Base-by-base conservation (phyloP, 2,329 filamentous ascomycete species). In the Rasamsonia emersonii region DNA sequence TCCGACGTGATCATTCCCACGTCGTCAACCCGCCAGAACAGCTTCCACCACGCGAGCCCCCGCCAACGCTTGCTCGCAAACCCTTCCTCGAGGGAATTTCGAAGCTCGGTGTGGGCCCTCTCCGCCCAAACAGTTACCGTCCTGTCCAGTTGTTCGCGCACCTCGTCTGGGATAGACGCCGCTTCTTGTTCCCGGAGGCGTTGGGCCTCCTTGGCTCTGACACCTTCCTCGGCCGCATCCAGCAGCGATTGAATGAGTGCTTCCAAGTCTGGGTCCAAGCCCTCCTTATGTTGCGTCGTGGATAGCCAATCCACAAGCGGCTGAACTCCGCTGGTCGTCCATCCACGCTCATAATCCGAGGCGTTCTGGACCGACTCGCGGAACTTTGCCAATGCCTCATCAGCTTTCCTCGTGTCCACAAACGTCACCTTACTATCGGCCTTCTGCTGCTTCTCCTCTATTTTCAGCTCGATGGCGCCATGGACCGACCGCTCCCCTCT, bases 21-120 rank as follows among this genome's bases (percentile, higher is more conserved):
- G 48, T 95, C 89, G 51, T 96, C 89, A 15, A 91, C 86, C 13
- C 86, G 77, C 86, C 86, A 94, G 53, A 94, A 86, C 0, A 96
- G 71, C 55, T 93, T 93, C 82, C 86, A 95, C 88, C 89, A 96
- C 10, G 78, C 73, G 3, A 94, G 67, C 41, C 82, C 80, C 16
- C 76, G 73, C 89, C 89, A 95, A 23, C 77, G 70, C 11, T 65
- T 70, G n/a, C 82, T 77, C 0, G 73, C 67, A 46, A 95, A 89
- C 0, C 85, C 86, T 26, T 75, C 62, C 42, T 89, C 81, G 2
- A 95, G 73, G 45, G 86, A 74, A 30, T 81, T 73, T 40, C 86
- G 83, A 5, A 96, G 70, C 57, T 96, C 89, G 1, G 77, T 71
- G 52, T 96, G 89, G 0, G 84, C 85, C 14, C 68, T 67, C 47